Base-by-base conservation (phyloP, 805 yeast species). In the Ogataea populi-albae region DNA sequence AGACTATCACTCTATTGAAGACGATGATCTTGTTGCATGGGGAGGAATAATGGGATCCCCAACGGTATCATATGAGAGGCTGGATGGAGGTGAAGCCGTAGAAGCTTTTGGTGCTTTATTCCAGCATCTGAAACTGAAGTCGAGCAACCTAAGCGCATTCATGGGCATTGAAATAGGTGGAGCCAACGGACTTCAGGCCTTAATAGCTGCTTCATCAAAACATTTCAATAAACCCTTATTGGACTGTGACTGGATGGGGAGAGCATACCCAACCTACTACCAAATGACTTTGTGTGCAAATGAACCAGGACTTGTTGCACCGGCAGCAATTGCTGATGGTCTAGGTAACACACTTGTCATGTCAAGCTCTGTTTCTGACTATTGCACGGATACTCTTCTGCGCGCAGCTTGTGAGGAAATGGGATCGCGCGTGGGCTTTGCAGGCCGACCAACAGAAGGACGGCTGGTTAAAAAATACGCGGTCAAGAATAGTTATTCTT, bases 201-300 rank as follows among this genome's bases (percentile, higher is more conserved):
- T 61, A 30, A 37, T 54, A 14, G 34, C 45, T 5, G 28, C 48
- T 1, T 36, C 46, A 5, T 45, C 46, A 6, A 33, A 51, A 5
- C 36, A 46, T 14, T 32, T 50, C n/a, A 31, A 43, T 12, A 23
- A 43, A 20, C 47, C 51, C 18, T 53, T 61, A 17, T 36, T 68
- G 28, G 74, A 69, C 52, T 55, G 61, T 30, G 75, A 69, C 41
- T 46, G 66, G 40, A 69, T 69, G 75, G 75, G 75, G 5, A 55
- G 75, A 43, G 75, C 73, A 11, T 64, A 66, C 45, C 72, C 73
- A 12, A 65, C 69, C 3, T 57, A 54, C 26, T 62, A 59, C 48
- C 73, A 69, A 45, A 57, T 61, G n/a, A 37, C 53, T 11, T 62
- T 72, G 5, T 37, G 38, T 23, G 46, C 53, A 17, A 57, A 47